These are phyloP conservation scores for Teratosphaeria nubilosa DNA, from an alignment of 2,329 filamentous ascomycete species.

Conservation along the genomic window DNA sequence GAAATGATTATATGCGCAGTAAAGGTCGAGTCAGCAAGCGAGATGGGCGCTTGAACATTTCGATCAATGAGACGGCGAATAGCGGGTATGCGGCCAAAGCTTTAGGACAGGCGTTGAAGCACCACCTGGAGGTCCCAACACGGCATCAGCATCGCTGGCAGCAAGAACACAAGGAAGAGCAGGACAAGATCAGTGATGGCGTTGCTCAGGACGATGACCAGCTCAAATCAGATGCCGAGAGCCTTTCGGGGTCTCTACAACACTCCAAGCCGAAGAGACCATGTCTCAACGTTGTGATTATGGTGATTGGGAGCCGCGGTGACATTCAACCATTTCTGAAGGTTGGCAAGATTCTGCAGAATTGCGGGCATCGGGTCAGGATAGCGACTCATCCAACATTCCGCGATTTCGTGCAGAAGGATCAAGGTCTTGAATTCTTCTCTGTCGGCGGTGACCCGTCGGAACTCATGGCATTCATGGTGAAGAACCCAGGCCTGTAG, in stretches of 20 bases:
- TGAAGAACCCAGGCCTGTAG: constrained; percentile 59
- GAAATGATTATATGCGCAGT: constrained; percentile 55
- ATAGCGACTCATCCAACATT: constrained; percentile 73
- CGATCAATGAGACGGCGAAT: constrained; percentile 59
- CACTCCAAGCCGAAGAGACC: constrained; percentile 27
- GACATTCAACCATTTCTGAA: constrained; percentile 74
- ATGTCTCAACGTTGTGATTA: constrained; percentile 66
- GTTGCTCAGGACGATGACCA: not conserved
- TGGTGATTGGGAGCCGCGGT: constrained; percentile 71
- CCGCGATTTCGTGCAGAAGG: constrained; percentile 62
- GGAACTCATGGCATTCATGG: constrained; percentile 81
- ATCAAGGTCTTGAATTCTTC: constrained; percentile 69
- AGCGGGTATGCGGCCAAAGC: constrained; percentile 66
- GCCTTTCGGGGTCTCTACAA: constrained; percentile 18
- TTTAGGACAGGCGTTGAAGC: constrained; percentile 53
- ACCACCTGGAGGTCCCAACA: constrained; percentile 36
- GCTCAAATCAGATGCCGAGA: constrained; percentile 11
- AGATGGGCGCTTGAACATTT: constrained; percentile 63
- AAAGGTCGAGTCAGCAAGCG: constrained; percentile 54
- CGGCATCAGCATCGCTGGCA: constrained; percentile 11
- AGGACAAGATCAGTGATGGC: not conserved
- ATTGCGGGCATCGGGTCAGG: constrained; percentile 62
- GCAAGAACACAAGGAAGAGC: not conserved
- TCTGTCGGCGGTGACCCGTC: constrained; percentile 68
- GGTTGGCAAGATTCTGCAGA: constrained; percentile 61